These are phyloP conservation scores for Microdochium bolleyi DNA, from an alignment of 2,329 filamentous ascomycete species.

Conservation along the genomic window DNA sequence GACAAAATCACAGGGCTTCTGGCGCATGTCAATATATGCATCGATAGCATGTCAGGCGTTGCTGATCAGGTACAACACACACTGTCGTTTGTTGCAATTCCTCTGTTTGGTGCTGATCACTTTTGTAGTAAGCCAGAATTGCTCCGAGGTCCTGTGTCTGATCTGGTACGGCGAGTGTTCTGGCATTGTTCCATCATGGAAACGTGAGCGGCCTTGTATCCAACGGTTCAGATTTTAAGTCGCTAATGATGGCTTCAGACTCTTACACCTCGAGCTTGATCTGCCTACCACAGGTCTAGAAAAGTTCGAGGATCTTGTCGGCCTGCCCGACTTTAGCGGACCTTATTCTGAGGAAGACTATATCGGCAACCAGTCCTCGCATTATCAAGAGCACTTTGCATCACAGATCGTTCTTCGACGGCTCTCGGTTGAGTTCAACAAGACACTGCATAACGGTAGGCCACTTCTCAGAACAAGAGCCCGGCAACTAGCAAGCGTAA, in stretches of 20 bases:
- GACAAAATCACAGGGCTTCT: constrained; percentile 55
- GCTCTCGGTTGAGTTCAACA: constrained; percentile 44
- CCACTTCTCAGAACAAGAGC: constrained; percentile 2
- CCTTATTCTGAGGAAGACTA: constrained; percentile 38
- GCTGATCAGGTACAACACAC: constrained; percentile 37
- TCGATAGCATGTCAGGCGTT: constrained; percentile 49
- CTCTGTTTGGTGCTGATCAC: too few relatives aligned
- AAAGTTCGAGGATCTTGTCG: constrained; percentile 42
- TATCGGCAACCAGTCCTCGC: constrained; percentile 37
- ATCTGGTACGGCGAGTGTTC: constrained; percentile 45
- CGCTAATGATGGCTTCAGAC: too few relatives aligned
- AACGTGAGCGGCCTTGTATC: constrained; percentile 26
- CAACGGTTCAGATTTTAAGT: too few relatives aligned
- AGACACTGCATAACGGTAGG: constrained; percentile 43
- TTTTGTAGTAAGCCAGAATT: constrained; percentile 31
- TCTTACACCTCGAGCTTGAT: constrained; percentile 49
- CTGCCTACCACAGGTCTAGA: constrained; percentile 47
- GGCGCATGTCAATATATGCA: constrained; percentile 47
- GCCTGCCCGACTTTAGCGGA: constrained; percentile 44
- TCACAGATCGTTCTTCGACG: constrained; percentile 50
- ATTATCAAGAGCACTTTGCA: constrained; percentile 51
- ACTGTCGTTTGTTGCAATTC: too few relatives aligned
- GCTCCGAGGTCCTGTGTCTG: constrained; percentile 35
- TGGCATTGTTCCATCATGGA: constrained; percentile 51
- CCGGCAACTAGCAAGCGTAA: neutral